Conservation (phyloP, 2,329 filamentous ascomycete species). For the Akanthomyces lecanii region DNA sequence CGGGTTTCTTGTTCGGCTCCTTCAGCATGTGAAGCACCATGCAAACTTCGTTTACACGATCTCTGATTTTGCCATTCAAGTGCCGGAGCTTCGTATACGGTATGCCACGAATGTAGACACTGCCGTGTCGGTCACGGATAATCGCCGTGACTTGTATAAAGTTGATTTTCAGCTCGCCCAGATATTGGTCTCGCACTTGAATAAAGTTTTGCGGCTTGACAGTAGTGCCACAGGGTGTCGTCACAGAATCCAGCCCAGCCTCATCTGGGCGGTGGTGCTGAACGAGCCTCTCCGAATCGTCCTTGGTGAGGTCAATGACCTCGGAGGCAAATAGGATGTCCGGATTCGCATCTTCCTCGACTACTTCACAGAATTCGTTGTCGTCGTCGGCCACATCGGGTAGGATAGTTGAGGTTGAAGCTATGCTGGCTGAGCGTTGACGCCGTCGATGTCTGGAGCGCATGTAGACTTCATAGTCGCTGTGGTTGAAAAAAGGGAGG, state of each 20-base stretch:
- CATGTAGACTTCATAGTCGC: not conserved
- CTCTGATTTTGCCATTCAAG: conserved; percentile 34
- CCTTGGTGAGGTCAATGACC: conserved; percentile 33
- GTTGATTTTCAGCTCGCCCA: conserved; percentile 26
- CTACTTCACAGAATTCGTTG: not conserved
- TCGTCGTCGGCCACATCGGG: not conserved
- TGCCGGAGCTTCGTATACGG: conserved; percentile 34
- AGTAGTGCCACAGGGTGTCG: conserved; percentile 1
- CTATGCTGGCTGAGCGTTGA: not conserved
- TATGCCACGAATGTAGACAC: conserved; percentile 34
- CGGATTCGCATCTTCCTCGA: not conserved
- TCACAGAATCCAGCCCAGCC: conserved; percentile 21
- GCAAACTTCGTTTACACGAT: conserved; percentile 41
- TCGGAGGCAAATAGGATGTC: conserved; percentile 21
- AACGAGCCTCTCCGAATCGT: conserved; percentile 20
- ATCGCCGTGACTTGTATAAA: conserved; percentile 43
- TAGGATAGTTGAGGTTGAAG: not conserved
- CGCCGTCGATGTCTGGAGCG: not conserved
- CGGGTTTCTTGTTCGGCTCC: conserved; percentile 33
- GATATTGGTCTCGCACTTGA: conserved; percentile 23
- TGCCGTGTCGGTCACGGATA: conserved; percentile 25
- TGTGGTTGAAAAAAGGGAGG: not conserved
- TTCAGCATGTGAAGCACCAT: conserved; percentile 36
- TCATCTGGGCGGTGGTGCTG: conserved; percentile 24
- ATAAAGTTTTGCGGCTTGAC: conserved; percentile 28